Evolutionary conservation across 352 stramenopile species (phyloP), one percentile per base, ranked within the genome.

Genomic region (Pythium pyrilobum): DNA sequence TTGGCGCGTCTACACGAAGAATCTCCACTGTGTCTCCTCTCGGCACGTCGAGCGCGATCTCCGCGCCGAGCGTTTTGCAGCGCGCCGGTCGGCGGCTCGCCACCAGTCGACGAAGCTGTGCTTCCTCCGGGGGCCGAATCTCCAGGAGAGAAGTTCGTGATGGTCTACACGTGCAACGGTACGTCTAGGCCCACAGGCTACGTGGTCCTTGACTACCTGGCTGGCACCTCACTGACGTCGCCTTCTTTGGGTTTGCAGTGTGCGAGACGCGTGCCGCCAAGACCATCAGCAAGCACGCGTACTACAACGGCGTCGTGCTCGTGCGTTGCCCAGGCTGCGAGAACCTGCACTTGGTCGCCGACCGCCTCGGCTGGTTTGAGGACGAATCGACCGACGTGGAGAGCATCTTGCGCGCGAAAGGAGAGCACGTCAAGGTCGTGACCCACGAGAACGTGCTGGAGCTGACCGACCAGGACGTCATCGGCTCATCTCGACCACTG

Each of bases 261-360:
- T 99, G 97, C 64, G 85, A 99, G 45, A 99, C 96, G 36, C 87
- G 97, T 20, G 87, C 92, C 10, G 96, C 95, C 53, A 99, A 99
- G 72, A 97, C 95, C 54, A 98, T 99, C 63, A 95, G 82, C 64
- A 96, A 99, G 76, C 84, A 97, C 41, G 89, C 95, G 4, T 99
- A 99, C 77, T 78, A 96, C 59, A 87, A 98, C 47, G 97, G 97
- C 21, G 96, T 99, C 41, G 97, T 99, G 46, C 69, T 99, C 44
- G 95, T 98, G 28, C 81, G 89, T 36, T 99, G 97, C 62, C 97
- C 96, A 2, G 88, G 88, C 24, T 99, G 97, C 74, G 63, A 98
- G 64, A 99, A 99, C 66, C 69, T 98, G n/a, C 97, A 99, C 74
- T 73, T 99, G 8, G 97, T 99, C 53, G 96, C 97, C 4, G 97